Base-by-base conservation (phyloP, 495 filamentous ascomycete species). In the Penicillium goetzii region DNA sequence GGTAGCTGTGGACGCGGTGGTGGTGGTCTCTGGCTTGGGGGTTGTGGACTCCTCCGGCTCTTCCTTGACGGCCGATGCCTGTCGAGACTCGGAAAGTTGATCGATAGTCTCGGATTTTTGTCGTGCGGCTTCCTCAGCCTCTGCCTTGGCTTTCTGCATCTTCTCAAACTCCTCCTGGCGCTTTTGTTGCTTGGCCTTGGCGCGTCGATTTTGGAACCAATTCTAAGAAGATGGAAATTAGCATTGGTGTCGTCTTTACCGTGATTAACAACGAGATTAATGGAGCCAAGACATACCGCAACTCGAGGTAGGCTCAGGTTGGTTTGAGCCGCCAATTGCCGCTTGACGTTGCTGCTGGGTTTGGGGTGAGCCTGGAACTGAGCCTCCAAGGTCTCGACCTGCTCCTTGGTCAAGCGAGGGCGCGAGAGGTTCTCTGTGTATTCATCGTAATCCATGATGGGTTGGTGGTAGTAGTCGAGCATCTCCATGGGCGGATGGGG, bases 171-270 rank as follows among this genome's bases (percentile, higher is more conserved):
- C 88, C 70, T 88, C 85, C 70, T 89, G 87, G 71, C 88, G 85
- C 70, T 81, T 88, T 70, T 92, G 86, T 66, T 91, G 87, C 79
- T 92, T 93, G 33, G 89, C 89, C 72, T 93, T 92, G 58, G 90
- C 90, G 41, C 92, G 88, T 56, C 92, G 84, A 72, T 95, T 96
- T 73, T 96, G 92, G 75, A 94, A 96, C 92, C 92, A 95, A 68
- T 94, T 94, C 92, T 95, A 59, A 38, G 55, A 21, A 50, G 43
- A 5, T 4, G 1, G 47, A 45, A 30, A 56, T 71, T 67, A 71
- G 65, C n/a, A 55, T 23, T 8, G 7, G 26, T 33, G 25, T 30
- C 15, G 1, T 34, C 47, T 54, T 54, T 12, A 55, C 5, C 14
- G 33, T 47, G 38, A 45, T 11, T 8, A 32, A 26, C 50, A 23